Conservation (phyloP, 495 filamentous ascomycete species). For the Tuber borchii region DNA sequence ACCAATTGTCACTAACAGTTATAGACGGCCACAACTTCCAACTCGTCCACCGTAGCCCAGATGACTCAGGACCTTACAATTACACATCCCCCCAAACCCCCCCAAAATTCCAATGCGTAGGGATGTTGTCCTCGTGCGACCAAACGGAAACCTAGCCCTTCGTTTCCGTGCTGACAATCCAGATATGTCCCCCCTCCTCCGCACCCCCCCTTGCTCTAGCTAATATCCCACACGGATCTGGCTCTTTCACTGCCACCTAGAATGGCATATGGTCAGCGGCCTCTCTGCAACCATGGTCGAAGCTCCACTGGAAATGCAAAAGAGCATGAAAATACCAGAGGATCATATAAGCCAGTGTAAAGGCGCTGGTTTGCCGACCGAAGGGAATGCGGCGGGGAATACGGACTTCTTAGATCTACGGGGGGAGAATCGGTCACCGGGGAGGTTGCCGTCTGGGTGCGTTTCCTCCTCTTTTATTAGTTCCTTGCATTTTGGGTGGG, state of each 20-base stretch:
- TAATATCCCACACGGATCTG: slow-evolving; percentile 49
- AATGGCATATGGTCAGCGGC: slow-evolving; percentile 58
- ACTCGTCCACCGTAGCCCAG: slow-evolving; percentile 50
- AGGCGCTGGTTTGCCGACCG: slow-evolving; percentile 46
- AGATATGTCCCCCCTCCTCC: slow-evolving; percentile 44
- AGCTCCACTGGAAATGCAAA: slow-evolving; percentile 55
- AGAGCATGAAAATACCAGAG: slow-evolving; percentile 54
- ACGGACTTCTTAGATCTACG: slow-evolving; percentile 57
- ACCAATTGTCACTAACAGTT: slow-evolving; percentile 31
- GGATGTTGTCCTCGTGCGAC: slow-evolving; percentile 48
- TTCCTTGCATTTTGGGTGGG: not conserved
- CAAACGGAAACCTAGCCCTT: slow-evolving; percentile 55
- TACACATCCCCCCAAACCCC: slow-evolving; percentile 42
- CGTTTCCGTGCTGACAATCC: slow-evolving; percentile 67
- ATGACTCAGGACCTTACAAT: slow-evolving; percentile 52
- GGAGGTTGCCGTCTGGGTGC: slow-evolving; percentile 57
- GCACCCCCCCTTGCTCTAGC: not conserved
- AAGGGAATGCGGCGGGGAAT: slow-evolving; percentile 74
- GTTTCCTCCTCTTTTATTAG: slow-evolving; percentile 22
- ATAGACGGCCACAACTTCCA: slow-evolving; percentile 75
- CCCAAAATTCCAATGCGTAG: slow-evolving; percentile 51
- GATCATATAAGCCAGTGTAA: slow-evolving; percentile 59
- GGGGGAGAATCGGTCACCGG: slow-evolving; percentile 54
- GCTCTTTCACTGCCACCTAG: slow-evolving; percentile 58
- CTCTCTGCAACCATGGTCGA: slow-evolving; percentile 59